A percentile compares a stretch with the other conserved stretches of the same genome.
These are phyloP conservation scores for Gossypium longicalyx DNA, from an alignment of 345 rosid genomes.

Conservation along the genomic window DNA sequence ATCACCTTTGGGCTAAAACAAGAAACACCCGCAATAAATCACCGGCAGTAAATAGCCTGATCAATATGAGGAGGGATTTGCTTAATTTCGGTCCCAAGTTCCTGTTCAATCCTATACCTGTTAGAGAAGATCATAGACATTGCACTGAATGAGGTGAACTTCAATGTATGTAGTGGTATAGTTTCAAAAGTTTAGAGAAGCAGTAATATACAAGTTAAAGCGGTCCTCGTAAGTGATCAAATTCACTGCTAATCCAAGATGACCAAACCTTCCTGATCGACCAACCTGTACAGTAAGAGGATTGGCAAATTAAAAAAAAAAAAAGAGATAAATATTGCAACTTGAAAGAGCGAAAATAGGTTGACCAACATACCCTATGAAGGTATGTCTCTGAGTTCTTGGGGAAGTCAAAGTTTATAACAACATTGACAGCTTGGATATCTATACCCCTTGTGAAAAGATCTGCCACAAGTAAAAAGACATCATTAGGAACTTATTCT, in stretches of 20 bases:
- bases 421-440: conserved; percentile 99
- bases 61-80: conserved; percentile 96
- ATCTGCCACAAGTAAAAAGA: conserved; percentile 47
- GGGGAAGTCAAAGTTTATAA: conserved; percentile 96
- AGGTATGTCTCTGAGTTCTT: conserved; percentile 95
- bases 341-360: neutral
- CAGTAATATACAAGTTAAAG: conserved; percentile 68
- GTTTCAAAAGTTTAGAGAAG: neutral
- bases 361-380: conserved; percentile 70
- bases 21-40: conserved; percentile 24
- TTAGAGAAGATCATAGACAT: conserved; percentile 8
- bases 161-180: neutral
- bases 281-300: conserved; percentile 58
- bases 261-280: conserved; percentile 98
- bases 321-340: neutral
- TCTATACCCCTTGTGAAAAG: conserved; percentile 97
- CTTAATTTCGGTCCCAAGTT: conserved; percentile 98
- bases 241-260: conserved; percentile 99
- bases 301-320: neutral
- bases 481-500: conserved; percentile 15
- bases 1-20: conserved; percentile 18
- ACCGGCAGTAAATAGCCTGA: conserved; percentile 88
- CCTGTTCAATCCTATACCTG: conserved; percentile 99
- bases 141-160: neutral
- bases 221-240: conserved; percentile 98